Percentiles rank a stretch among this genome's conserved stretches.
These are phyloP conservation scores for Pyrenochaeta sp. DNA, from an alignment of 2,329 filamentous ascomycete genomes.

Conservation along the genomic window DNA sequence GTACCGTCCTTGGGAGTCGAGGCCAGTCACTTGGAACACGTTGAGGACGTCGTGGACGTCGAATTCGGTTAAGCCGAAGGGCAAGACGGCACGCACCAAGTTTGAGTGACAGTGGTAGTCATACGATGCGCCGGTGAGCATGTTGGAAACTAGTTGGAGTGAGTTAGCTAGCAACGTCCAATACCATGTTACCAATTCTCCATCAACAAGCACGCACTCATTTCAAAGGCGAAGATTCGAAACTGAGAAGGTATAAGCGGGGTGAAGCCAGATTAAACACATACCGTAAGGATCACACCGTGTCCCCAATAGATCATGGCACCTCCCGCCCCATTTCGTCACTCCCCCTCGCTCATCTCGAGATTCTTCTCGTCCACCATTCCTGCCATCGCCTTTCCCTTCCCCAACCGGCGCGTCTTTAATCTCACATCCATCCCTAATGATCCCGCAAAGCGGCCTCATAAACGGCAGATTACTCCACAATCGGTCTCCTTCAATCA, in stretches of 20 bases:
- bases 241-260: neutral
- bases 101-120: slow-evolving; percentile 89
- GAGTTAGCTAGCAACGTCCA: neutral
- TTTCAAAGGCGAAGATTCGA: too few relatives aligned
- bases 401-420: slow-evolving; percentile 41
- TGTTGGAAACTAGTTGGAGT: slow-evolving; percentile 66
- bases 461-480: slow-evolving; percentile 83
- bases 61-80: slow-evolving; percentile 72
- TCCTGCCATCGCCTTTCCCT: slow-evolving; percentile 41
- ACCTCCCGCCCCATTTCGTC: slow-evolving; percentile 71
- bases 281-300: slow-evolving; percentile 80
- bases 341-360: slow-evolving; percentile 56
- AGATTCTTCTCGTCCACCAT: slow-evolving; percentile 36
- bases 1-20: slow-evolving; percentile 63
- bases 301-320: slow-evolving; percentile 82
- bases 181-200: too few relatives aligned
- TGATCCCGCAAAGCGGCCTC: slow-evolving; percentile 75
- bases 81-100: slow-evolving; percentile 74
- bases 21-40: slow-evolving; percentile 82
- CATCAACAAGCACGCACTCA: too few relatives aligned
- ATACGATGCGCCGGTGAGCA: slow-evolving; percentile 75
- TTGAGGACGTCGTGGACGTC: slow-evolving; percentile 89
- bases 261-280: slow-evolving; percentile 13
- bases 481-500: slow-evolving; percentile 74
- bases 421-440: slow-evolving; percentile 66